Percentiles rank a stretch among this genome's conserved stretches.
phyloP scores from a whole-genome alignment of 1,284 basidiomycete genomes.

The Trichosporon faecale region DNA sequence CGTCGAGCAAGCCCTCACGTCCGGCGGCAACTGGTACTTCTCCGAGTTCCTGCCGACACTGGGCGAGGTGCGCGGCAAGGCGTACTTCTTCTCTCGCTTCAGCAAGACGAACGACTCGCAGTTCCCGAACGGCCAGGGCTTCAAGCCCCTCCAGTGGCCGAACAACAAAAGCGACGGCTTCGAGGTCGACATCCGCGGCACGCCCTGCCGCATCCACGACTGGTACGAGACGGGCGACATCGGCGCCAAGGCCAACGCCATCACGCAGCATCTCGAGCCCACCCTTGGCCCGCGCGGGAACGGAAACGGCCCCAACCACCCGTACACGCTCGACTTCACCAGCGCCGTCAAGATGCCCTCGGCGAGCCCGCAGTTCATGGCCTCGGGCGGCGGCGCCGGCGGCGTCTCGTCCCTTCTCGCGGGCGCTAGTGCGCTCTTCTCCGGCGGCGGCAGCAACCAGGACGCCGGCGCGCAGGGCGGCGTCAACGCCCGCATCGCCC shows the following conservation, averaged over 20 bases:
- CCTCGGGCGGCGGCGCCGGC: slow-evolving; percentile 11
- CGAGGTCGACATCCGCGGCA: slow-evolving; percentile 60
- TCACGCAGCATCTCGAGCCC: slow-evolving; percentile 27
- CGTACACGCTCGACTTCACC: slow-evolving; percentile 66
- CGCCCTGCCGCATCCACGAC: slow-evolving; percentile 69
- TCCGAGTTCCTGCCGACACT: slow-evolving; percentile 71
- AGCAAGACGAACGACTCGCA: slow-evolving; percentile 31
- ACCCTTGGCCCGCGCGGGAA: slow-evolving; percentile 17
- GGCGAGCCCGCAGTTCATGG: slow-evolving; percentile 58
- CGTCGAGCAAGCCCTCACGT: slow-evolving; percentile 65
- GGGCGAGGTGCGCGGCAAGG: slow-evolving; percentile 77
- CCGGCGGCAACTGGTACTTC: slow-evolving; percentile 70
- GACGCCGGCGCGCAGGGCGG: slow-evolving; percentile 55
- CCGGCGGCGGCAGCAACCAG: neutral
- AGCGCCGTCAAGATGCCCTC: slow-evolving; percentile 74
- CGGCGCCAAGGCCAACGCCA: slow-evolving; percentile 60
- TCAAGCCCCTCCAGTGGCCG: slow-evolving; percentile 77
- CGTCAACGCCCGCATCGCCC: slow-evolving; percentile 66
- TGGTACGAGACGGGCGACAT: slow-evolving; percentile 56
- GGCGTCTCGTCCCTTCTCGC: slow-evolving; percentile 15
- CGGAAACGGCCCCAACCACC: slow-evolving; percentile 22
- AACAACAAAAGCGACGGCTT: slow-evolving; percentile 69
- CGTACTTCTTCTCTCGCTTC: slow-evolving; percentile 77
- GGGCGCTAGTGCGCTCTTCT: slow-evolving; percentile 9
- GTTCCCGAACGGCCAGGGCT: slow-evolving; percentile 66